phyloP scores from a whole-genome alignment of 2,329 filamentous ascomycete genomes.

The Colletotrichum shisoi region DNA sequence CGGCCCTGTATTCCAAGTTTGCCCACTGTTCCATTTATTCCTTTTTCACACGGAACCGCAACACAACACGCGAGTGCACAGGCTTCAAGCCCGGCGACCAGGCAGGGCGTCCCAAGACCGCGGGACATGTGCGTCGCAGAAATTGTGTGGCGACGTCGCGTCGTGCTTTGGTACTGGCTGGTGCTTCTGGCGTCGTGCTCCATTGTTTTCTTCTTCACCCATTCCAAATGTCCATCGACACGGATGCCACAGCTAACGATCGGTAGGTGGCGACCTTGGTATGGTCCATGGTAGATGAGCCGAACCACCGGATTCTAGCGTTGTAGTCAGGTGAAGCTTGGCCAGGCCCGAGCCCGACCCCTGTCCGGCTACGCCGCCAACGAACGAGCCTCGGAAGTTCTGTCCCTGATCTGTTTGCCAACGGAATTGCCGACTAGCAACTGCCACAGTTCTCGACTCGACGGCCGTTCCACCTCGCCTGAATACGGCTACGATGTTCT shows the following conservation, averaged over 20 bases:
- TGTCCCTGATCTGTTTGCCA: constrained; percentile 1
- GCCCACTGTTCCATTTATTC: constrained; percentile 1
- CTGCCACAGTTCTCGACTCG: not conserved
- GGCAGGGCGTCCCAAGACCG: constrained; percentile 13
- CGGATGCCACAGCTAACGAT: constrained; percentile 3
- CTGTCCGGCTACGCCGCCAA: constrained; percentile 28
- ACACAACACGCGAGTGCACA: not conserved
- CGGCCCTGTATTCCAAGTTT: constrained; percentile 12
- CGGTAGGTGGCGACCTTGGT: not conserved
- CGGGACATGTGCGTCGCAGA: constrained; percentile 21
- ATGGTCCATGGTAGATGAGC: not conserved
- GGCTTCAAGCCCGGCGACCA: not conserved
- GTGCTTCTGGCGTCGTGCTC: constrained; percentile 7
- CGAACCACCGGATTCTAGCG: constrained; percentile 32
- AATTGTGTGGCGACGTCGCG: constrained; percentile 1
- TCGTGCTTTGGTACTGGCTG: constrained; percentile 12
- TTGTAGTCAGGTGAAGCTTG: constrained; percentile 11
- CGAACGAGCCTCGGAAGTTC: constrained; percentile 23
- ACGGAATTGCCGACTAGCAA: not conserved
- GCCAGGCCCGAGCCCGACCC: constrained; percentile 12
- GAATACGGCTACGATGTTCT: not conserved
- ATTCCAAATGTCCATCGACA: constrained; percentile 26
- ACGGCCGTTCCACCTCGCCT: not conserved
- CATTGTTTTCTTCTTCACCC: constrained; percentile 18
- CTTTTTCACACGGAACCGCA: not conserved